Evolutionary conservation across 352 stramenopile genomes (phyloP).

Genomic region (Plasmopara muralis): DNA sequence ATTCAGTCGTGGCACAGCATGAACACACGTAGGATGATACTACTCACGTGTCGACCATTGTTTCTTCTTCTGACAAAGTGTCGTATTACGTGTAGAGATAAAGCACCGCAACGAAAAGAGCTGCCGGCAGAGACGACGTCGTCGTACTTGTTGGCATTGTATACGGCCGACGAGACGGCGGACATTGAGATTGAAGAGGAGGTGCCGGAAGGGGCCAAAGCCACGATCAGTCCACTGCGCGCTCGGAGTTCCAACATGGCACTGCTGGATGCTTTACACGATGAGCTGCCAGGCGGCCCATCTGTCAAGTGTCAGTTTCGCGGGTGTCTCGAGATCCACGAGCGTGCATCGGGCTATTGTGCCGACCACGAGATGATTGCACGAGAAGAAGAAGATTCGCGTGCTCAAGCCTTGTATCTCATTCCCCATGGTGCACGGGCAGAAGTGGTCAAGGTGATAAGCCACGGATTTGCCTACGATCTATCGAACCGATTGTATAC

Average conservation of each 20-base stretch:
- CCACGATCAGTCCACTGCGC: slow-evolving; percentile 14
- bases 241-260: slow-evolving; percentile 47
- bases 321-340: slow-evolving; percentile 55
- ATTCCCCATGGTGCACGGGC: slow-evolving; percentile 60
- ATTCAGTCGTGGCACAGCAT: slow-evolving; percentile 54
- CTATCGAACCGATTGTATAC: slow-evolving; percentile 68
- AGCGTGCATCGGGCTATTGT: slow-evolving; percentile 64
- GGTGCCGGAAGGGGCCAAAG: slow-evolving; percentile 8
- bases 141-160: slow-evolving; percentile 68
- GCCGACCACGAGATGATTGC: slow-evolving; percentile 71
- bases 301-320: slow-evolving; percentile 43
- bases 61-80: slow-evolving; percentile 1
- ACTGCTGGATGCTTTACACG: slow-evolving; percentile 26
- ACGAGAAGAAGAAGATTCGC: slow-evolving; percentile 76
- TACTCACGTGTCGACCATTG: not conserved
- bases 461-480: slow-evolving; percentile 74
- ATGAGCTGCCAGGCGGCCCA: slow-evolving; percentile 36
- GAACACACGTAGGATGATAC: slow-evolving; percentile 38
- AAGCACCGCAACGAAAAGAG: slow-evolving; percentile 14
- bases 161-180: slow-evolving; percentile 71
- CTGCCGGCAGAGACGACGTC: slow-evolving; percentile 33
- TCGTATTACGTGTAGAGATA: slow-evolving; percentile 13
- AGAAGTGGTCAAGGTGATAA: slow-evolving; percentile 71
- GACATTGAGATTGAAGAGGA: slow-evolving; percentile 76
- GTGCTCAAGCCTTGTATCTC: slow-evolving; percentile 70